Evolutionary conservation across 441 rosid species (phyloP), one percentile per base, ranked within the genome.

Genomic region (Pelargonium hybrid): DNA sequence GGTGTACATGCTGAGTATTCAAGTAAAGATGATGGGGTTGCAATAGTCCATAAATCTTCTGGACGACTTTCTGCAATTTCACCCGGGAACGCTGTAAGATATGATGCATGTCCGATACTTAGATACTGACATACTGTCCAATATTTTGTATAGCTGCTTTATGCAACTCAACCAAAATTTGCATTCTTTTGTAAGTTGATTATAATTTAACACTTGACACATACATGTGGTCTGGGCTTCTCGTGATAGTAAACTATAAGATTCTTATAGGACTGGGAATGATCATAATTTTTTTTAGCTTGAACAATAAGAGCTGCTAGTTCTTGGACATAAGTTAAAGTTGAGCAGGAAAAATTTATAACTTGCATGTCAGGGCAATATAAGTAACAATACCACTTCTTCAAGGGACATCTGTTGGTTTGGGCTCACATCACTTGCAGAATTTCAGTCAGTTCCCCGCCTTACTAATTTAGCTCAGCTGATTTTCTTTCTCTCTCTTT

Each of bases 31-130:
- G 83, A 86, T 74, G 71, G 70, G 65, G 81, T 89, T 72, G 94
- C 88, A 64, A 82, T 78, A 66, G 82, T 91, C 29, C 87, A 94
- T 65, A 78, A 75, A 79, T 81, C 87, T 18, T 83, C 89, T 0
- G 98, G 97, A 64, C 83, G 77, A 62, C 77, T 91, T 31, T 83
- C 81, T 77, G 97, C 91, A 66, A 82, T 80, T 78, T 89, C 96
- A 76, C 92, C 91, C 20, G 98, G 98, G 76, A 90, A 90, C 82
- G 82, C 97, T 70, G 98, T 94, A 84, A 78, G 88, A 72, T 70
- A 73, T 74, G 71, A 73, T 70, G 63, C 69, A 50, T 59, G 26
- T 64, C 67, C 50, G 63, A 70, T 66, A 59, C 50, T 77, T 66
- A 48, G n/a, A 7, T 50, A 1, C 61, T 69, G 8, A 66, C 45